Conservation (phyloP, 1,139 yeast genomes). For the Komagataea norvegica region DNA sequence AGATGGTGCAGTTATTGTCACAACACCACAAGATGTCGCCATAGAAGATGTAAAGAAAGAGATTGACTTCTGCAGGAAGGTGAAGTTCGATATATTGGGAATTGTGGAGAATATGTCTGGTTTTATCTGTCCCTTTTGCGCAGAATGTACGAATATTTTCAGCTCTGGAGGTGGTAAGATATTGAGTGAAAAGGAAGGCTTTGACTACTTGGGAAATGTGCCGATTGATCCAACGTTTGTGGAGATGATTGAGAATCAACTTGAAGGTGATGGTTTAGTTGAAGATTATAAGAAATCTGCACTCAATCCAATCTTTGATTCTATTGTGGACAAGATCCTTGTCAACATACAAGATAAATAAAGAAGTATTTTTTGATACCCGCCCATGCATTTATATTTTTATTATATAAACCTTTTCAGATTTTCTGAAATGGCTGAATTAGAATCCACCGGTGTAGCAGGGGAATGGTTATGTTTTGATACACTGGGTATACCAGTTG, state of each 20-base stretch:
- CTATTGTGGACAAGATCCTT: constrained; percentile 49
- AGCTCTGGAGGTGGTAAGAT: constrained; percentile 89
- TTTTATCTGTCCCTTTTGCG: constrained; percentile 89
- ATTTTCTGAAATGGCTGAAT: constrained; percentile 6
- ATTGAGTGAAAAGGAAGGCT: constrained; percentile 54
- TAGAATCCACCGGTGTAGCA: not conserved
- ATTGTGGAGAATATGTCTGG: constrained; percentile 97
- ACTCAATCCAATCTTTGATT: constrained; percentile 44
- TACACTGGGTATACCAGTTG: not conserved
- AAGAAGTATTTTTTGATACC: constrained; percentile 1
- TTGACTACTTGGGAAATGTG: constrained; percentile 76
- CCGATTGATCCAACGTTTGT: constrained; percentile 94
- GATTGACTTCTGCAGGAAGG: constrained; percentile 86
- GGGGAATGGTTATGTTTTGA: not conserved
- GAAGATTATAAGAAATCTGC: constrained; percentile 38
- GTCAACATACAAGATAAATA: constrained; percentile 39
- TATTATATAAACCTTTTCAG: constrained; percentile 11
- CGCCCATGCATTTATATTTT: no score
- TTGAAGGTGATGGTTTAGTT: constrained; percentile 24
- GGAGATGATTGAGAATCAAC: constrained; percentile 62
- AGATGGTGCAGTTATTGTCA: constrained; percentile 91
- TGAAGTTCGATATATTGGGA: constrained; percentile 75
- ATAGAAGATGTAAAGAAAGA: constrained; percentile 92
- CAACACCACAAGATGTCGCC: constrained; percentile 95
- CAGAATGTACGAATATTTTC: constrained; percentile 87